A percentile compares a stretch with the other conserved stretches of the same genome.
These are phyloP conservation scores for Lepraria neglecta DNA, from an alignment of 495 filamentous ascomycete species.

Conservation along the genomic window DNA sequence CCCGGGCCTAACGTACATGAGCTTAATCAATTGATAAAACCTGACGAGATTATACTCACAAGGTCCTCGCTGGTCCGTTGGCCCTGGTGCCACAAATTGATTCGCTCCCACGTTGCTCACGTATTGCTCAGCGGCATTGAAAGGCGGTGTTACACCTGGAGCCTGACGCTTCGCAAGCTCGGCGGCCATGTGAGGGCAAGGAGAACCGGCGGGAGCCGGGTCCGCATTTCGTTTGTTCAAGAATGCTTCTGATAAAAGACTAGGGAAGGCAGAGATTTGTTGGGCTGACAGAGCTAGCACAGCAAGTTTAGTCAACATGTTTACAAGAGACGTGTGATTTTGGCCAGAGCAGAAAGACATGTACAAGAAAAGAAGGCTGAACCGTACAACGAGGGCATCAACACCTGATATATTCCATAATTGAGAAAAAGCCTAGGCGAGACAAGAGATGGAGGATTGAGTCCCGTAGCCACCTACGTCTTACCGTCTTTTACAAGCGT, in stretches of 20 bases:
- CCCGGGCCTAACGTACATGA: constrained; percentile 38
- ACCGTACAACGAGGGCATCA: background rate
- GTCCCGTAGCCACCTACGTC: too few species aligned
- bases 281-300: constrained; percentile 10
- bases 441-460: too few species aligned
- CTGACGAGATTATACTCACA: constrained; percentile 14
- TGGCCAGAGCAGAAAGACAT: background rate
- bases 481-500: too few species aligned
- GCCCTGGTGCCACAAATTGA: constrained; percentile 28
- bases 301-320: constrained; percentile 5
- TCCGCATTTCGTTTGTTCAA: constrained; percentile 14
- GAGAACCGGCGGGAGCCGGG: constrained; percentile 5
- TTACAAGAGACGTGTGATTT: background rate
- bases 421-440: too few species aligned
- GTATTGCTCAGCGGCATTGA: constrained; percentile 31
- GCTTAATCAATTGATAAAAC: background rate
- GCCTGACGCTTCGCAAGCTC: constrained; percentile 21
- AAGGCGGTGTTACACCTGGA: constrained; percentile 30
- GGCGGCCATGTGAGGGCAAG: constrained; percentile 14
- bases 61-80: constrained; percentile 30
- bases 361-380: background rate
- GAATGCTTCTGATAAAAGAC: constrained; percentile 11
- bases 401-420: background rate
- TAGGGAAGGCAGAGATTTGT: constrained; percentile 14
- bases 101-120: constrained; percentile 29